Evolutionary conservation across 352 stramenopile genomes (phyloP), one percentile per base, ranked within the genome.

Genomic region (Pythium oligandrum): DNA sequence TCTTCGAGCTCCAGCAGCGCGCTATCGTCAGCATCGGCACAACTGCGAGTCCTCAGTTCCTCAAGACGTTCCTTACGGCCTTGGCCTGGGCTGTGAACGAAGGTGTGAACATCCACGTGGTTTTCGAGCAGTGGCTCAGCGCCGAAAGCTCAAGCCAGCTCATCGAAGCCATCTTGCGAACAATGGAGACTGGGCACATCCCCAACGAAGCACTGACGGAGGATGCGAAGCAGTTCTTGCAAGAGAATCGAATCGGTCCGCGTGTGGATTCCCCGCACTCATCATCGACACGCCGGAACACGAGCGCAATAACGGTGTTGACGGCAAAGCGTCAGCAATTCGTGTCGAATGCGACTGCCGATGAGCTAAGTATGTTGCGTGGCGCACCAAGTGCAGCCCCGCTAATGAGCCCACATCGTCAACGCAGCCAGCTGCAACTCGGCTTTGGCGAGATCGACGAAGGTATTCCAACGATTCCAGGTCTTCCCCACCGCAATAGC

Each of bases 1-100:
- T 93, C 12, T 89, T 90, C 47, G 75, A 91, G 47, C 75, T 90
- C 8, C 83, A 93, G 53, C 74, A 90, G 54, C 83, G 78, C 38
- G 83, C 83, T 9, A 73, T 90, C 48, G 70, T 82, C 4, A 78
- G 74, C 4, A 56, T 90, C 34, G 59, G 67, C 6, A 70, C 77
- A 36, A 75, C 70, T 17, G 57, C 73, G 10, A 84, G 60, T 44
- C 71, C 83, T 3, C 63, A 82, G 34, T 91, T 88, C 46, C 55
- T 93, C 36, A 85, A 90, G 55, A 73, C 74, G 9, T 74, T 91
- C 30, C 71, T 93, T 11, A 55, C 55, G 1, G 66, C 62, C 26
- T 33, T 91, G 31, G 60, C 74, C 10, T 93, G 80, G 83, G 81
- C 79, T 2, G 64, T 82, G 12, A 76, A 71, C 51, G 80, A 89